phyloP scores from a whole-genome alignment of 148 eudicot species.

The Fagopyrum esculentum region DNA sequence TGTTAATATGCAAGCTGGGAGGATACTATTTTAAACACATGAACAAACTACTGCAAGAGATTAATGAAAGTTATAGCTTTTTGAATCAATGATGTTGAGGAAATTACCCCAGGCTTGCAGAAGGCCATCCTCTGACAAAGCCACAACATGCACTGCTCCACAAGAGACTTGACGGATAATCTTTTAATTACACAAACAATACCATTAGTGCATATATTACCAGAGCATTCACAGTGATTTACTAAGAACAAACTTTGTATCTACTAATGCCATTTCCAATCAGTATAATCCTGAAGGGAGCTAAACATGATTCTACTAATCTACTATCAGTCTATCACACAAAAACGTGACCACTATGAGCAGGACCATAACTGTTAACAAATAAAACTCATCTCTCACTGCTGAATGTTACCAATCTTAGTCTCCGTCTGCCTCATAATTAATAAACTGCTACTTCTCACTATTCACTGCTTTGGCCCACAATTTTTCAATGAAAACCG shows the following conservation, averaged over 20 bases:
- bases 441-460: too few relatives aligned
- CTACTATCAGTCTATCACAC: not conserved
- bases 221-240: not conserved
- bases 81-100: not conserved
- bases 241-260: not conserved
- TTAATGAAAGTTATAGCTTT: not conserved
- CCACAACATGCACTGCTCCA: slow-evolving; percentile 81
- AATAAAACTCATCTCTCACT: not conserved
- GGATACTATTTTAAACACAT: not conserved
- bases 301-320: not conserved
- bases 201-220: not conserved
- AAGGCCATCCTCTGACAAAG: slow-evolving; percentile 80
- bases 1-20: not conserved
- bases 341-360: not conserved
- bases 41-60: not conserved
- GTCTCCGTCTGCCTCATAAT: too few relatives aligned
- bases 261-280: not conserved
- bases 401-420: not conserved
- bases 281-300: not conserved
- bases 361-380: not conserved
- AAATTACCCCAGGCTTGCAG: slow-evolving; percentile 94
- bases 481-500: too few relatives aligned
- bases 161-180: slow-evolving; percentile 83
- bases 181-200: slow-evolving; percentile 23
- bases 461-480: too few relatives aligned